These are phyloP conservation scores for Malus sieversii DNA, from an alignment of 306 rosid genomes.

Conservation along the genomic window DNA sequence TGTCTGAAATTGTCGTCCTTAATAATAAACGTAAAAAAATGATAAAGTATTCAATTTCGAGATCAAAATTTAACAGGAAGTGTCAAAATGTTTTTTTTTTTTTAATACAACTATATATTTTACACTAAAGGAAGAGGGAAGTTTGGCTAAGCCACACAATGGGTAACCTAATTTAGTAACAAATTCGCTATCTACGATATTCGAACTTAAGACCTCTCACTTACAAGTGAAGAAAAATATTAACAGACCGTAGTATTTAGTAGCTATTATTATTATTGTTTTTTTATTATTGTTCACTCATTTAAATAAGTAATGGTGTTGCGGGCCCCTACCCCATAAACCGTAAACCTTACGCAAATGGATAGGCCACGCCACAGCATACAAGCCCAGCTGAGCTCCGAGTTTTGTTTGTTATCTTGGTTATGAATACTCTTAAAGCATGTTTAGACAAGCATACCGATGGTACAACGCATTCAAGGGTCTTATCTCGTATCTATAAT, in stretches of 20 bases:
- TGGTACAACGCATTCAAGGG: not conserved
- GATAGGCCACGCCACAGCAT: not conserved
- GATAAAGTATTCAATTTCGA: not conserved
- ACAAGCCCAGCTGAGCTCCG: not conserved
- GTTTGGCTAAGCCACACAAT: too few relatives aligned
- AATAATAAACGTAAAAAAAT: too few relatives aligned
- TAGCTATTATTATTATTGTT: not conserved
- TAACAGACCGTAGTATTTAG: fast-evolving
- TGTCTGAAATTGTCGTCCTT: not conserved
- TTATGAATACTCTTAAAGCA: not conserved
- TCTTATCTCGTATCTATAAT: not conserved
- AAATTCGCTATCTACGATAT: fast-evolving
- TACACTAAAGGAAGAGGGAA: fast-evolving
- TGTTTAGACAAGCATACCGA: not conserved
- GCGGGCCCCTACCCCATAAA: not conserved
- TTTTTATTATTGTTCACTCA: not conserved
- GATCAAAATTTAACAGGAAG: not conserved
- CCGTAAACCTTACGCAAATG: not conserved
- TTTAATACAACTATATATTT: too few relatives aligned
- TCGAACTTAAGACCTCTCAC: fast-evolving
- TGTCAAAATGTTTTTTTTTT: too few relatives aligned
- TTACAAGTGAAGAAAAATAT: fast-evolving
- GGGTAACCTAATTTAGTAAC: too few relatives aligned
- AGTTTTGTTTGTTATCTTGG: not conserved
- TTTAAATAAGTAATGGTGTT: not conserved